A percentile compares a stretch with the other conserved stretches of the same genome.
These are phyloP conservation scores for Leccinum pellstonianum DNA, from an alignment of 768 basidiomycete species.

Conservation along the genomic window DNA sequence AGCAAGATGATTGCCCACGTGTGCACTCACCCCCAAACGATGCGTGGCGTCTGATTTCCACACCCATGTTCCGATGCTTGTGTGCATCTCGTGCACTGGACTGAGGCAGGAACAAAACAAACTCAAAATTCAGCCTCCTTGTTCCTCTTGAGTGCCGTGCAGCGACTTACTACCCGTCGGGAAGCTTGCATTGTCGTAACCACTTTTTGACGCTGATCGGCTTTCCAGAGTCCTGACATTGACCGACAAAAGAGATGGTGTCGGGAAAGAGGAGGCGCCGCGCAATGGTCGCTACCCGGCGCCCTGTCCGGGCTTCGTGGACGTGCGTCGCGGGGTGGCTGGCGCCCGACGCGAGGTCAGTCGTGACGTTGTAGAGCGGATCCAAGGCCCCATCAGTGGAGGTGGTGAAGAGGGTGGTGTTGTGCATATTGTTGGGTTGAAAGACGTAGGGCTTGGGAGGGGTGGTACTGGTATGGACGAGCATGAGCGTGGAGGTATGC, in stretches of 20 bases:
- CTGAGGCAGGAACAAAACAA: conserved; percentile 3
- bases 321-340: neutral
- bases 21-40: conserved; percentile 13
- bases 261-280: conserved; percentile 14
- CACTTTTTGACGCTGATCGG: conserved; percentile 15
- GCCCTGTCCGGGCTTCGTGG: conserved; percentile 7
- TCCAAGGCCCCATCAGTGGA: neutral
- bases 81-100: conserved; percentile 11
- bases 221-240: neutral
- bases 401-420: conserved; percentile 12
- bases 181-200: conserved; percentile 11
- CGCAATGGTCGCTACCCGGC: conserved; percentile 4
- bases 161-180: conserved; percentile 14
- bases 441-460: conserved; percentile 9
- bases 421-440: conserved; percentile 9
- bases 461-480: neutral
- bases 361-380: conserved; percentile 14
- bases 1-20: neutral
- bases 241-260: conserved; percentile 12
- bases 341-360: conserved; percentile 8
- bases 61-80: neutral
- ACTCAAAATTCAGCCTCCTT: neutral
- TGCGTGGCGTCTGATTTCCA: conserved; percentile 16
- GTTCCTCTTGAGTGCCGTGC: neutral
- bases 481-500: conserved; percentile 5